A percentile compares a stretch with the other conserved stretches of the same genome.
These are phyloP conservation scores for Nepenthes mirabilis DNA, from an alignment of 148 eudicot genomes.

Conservation along the genomic window DNA sequence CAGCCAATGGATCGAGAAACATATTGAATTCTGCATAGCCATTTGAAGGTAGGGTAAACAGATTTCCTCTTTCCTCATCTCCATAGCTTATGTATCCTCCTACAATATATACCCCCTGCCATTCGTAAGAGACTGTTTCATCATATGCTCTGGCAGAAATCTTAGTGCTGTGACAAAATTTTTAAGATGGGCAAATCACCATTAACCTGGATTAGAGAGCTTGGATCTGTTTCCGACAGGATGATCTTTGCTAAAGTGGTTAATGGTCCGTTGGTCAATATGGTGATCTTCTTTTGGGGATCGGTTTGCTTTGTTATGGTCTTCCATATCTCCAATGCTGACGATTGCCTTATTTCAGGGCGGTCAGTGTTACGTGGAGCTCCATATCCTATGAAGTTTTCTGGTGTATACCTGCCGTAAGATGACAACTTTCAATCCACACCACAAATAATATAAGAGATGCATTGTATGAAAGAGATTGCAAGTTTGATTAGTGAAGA, in stretches of 20 bases:
- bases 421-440: neutral
- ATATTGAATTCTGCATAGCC: conserved; percentile 57
- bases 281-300: conserved; percentile 32
- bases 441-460: no score
- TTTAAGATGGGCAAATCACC: neutral
- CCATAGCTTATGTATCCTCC: conserved; percentile 50
- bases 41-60: conserved; percentile 47
- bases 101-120: conserved; percentile 60
- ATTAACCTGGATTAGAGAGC: conserved; percentile 46
- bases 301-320: conserved; percentile 29
- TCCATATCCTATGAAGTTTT: conserved; percentile 16
- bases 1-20: conserved; percentile 85
- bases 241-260: conserved; percentile 64
- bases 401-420: conserved; percentile 60
- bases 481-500: no score
- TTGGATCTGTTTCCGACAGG: conserved; percentile 28
- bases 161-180: neutral
- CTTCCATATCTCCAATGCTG: conserved; percentile 66
- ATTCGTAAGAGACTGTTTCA: neutral
- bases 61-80: conserved; percentile 31
- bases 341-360: conserved; percentile 61
- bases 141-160: neutral
- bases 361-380: neutral
- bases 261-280: conserved; percentile 71
- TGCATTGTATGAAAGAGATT: no score